These are phyloP conservation scores for Aspergillus quadricinctus DNA, from an alignment of 2,329 filamentous ascomycete genomes.

Conservation along the genomic window DNA sequence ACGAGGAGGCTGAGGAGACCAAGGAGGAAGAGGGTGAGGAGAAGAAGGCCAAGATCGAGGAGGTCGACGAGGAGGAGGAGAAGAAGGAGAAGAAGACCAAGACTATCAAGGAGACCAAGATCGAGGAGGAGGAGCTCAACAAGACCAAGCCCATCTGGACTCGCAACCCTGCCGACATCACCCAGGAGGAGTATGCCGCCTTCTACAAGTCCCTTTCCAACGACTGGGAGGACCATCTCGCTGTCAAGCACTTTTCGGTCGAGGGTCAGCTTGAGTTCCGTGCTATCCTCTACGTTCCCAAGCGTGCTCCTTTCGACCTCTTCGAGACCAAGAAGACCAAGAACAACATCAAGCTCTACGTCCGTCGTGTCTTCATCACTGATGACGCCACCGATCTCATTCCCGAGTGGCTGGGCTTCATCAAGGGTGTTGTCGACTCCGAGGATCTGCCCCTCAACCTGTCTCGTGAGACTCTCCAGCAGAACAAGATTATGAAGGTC, in stretches of 20 bases:
- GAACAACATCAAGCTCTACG: conserved; percentile 99
- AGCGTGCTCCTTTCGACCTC: conserved; percentile 98
- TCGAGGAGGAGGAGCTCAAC: conserved; percentile 99
- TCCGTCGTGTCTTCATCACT: conserved; percentile 99
- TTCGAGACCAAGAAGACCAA: conserved; percentile 99
- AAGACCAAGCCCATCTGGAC: conserved; percentile 99
- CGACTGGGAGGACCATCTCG: conserved; percentile 99
- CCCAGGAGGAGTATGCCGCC: conserved; percentile 90
- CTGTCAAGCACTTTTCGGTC: conserved; percentile 99
- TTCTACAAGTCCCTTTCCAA: conserved; percentile 99
- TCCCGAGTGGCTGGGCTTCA: conserved; percentile 97
- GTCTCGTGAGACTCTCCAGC: conserved; percentile 99
- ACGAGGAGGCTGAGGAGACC: conserved; percentile 80
- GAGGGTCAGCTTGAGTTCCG: conserved; percentile 99
- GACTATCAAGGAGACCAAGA: conserved; percentile 98
- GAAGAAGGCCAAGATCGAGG: conserved; percentile 95
- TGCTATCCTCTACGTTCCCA: conserved; percentile 98
- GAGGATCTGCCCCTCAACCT: conserved; percentile 99
- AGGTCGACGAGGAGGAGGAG: conserved; percentile 78
- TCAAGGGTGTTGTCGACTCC: conserved; percentile 99
- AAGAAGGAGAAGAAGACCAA: conserved; percentile 97
- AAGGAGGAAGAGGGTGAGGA: conserved; percentile 73
- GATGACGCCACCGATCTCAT: conserved; percentile 99
- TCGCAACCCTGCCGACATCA: conserved; percentile 93
- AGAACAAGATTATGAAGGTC: conserved; percentile 99